These are phyloP conservation scores for Scytalidium lignicola DNA, from an alignment of 2,329 filamentous ascomycete genomes.

Conservation along the genomic window DNA sequence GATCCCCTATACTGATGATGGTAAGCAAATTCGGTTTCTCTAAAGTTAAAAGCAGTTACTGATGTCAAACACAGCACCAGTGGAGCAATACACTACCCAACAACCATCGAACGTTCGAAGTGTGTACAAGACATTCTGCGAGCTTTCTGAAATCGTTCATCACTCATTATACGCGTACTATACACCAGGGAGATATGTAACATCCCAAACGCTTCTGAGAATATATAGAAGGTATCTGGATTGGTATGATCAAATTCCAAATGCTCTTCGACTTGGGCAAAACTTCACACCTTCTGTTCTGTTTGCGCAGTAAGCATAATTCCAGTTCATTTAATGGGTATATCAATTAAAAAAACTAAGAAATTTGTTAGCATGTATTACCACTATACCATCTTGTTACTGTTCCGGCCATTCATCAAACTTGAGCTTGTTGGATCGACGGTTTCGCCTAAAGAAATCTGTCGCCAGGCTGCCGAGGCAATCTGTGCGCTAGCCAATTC, in stretches of 20 bases:
- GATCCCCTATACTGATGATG: conserved; percentile 12
- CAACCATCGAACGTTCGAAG: conserved; percentile 50
- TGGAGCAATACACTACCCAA: neutral
- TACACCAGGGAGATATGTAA: conserved; percentile 60
- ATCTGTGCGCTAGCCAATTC: conserved; percentile 23
- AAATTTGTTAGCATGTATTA: conserved; percentile 54
- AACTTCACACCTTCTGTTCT: conserved; percentile 67
- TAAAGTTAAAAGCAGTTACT: neutral
- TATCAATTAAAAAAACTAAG: conserved; percentile 6
- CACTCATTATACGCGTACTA: conserved; percentile 7
- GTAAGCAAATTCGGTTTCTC: conserved; percentile 44
- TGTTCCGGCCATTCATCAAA: conserved; percentile 58
- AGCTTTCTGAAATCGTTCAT: conserved; percentile 66
- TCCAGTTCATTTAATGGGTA: neutral
- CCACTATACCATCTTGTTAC: conserved; percentile 58
- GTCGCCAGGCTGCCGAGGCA: conserved; percentile 21
- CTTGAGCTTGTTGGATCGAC: conserved; percentile 14
- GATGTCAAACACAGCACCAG: neutral
- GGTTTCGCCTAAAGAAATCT: conserved; percentile 17
- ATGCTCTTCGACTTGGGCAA: conserved; percentile 55
- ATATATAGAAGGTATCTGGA: conserved; percentile 63
- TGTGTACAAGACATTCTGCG: conserved; percentile 61
- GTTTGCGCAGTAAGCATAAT: conserved; percentile 59
- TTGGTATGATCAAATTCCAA: conserved; percentile 64
- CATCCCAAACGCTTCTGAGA: conserved; percentile 54